Evolutionary conservation across 495 filamentous ascomycete genomes (phyloP).

Genomic region (Neurospora discreta): DNA sequence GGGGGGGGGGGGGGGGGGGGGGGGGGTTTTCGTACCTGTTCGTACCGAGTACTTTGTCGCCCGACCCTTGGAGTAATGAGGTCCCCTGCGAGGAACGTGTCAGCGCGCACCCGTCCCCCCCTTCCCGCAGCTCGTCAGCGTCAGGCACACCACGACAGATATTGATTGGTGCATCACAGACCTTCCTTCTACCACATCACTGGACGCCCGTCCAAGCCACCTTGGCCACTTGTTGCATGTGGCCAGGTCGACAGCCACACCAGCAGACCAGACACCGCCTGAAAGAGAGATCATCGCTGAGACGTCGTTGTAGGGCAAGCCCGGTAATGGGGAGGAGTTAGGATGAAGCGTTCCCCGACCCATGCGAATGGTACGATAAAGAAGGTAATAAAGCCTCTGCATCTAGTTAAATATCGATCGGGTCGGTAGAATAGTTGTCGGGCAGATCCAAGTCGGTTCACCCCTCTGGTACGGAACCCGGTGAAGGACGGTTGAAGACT

Average conservation of each 20-base stretch:
- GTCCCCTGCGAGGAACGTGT: slow-evolving; percentile 7
- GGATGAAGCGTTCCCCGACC: background rate
- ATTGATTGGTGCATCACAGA: background rate
- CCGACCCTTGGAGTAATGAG: slow-evolving; percentile 6
- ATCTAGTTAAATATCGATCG: background rate
- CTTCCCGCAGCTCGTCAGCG: background rate
- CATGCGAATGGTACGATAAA: background rate
- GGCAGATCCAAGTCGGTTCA: background rate
- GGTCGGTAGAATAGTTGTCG: background rate
- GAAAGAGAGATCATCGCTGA: background rate
- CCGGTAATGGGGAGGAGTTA: background rate
- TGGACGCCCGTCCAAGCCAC: background rate
- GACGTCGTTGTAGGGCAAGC: background rate
- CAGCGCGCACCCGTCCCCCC: background rate
- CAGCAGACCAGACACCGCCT: background rate
- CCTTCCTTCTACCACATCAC: background rate
- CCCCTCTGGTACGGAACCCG: background rate
- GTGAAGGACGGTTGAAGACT: background rate
- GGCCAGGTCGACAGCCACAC: background rate
- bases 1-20: no score
- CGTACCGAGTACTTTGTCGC: slow-evolving; percentile 13
- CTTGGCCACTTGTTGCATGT: background rate
- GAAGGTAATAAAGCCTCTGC: background rate
- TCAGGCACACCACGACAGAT: slow-evolving; percentile 4
- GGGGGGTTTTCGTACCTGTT: background rate